A percentile compares a stretch with the other conserved stretches of the same genome.
Evolutionary conservation across 2,329 filamentous ascomycete species (phyloP).

Genomic region (Monosporascus sp.): DNA sequence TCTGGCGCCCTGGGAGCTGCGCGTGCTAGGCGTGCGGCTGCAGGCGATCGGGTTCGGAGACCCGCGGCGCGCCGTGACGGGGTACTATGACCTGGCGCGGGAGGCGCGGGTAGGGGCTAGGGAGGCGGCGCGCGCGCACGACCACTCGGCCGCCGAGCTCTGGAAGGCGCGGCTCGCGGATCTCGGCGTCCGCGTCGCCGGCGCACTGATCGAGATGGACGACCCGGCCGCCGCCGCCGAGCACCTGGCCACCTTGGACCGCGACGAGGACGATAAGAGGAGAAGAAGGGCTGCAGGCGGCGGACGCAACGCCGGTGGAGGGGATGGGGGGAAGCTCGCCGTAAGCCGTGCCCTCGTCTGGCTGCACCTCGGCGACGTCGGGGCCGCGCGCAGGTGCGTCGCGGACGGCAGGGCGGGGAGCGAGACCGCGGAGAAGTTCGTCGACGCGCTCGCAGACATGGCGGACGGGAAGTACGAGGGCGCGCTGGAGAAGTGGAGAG

Average conservation of each 20-base stretch:
- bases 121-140: conserved; percentile 36
- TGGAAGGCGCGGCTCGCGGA: conserved; percentile 73
- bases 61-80: conserved; percentile 76
- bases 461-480: conserved; percentile 66
- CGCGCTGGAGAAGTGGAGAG: conserved; percentile 58
- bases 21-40: conserved; percentile 75
- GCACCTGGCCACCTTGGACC: conserved; percentile 58
- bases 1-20: conserved; percentile 81
- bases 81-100: conserved; percentile 79
- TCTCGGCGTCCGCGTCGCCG: conserved; percentile 62
- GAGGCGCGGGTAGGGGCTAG: conserved; percentile 63
- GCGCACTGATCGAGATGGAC: conserved; percentile 76
- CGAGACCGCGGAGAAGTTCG: conserved; percentile 39
- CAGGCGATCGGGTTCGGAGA: conserved; percentile 85
- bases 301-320: conserved; percentile 13
- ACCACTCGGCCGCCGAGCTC: conserved; percentile 50
- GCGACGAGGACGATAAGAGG: conserved; percentile 21
- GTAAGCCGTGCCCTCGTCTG: conserved; percentile 61
- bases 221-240: conserved; percentile 74
- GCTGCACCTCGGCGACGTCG: conserved; percentile 72
- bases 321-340: conserved; percentile 34
- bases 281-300: too few relatives aligned
- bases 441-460: conserved; percentile 69
- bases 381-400: conserved; percentile 56
- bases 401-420: conserved; percentile 26